These are phyloP conservation scores for Cladosporium phlei DNA, from an alignment of 2,329 filamentous ascomycete genomes.

Conservation along the genomic window DNA sequence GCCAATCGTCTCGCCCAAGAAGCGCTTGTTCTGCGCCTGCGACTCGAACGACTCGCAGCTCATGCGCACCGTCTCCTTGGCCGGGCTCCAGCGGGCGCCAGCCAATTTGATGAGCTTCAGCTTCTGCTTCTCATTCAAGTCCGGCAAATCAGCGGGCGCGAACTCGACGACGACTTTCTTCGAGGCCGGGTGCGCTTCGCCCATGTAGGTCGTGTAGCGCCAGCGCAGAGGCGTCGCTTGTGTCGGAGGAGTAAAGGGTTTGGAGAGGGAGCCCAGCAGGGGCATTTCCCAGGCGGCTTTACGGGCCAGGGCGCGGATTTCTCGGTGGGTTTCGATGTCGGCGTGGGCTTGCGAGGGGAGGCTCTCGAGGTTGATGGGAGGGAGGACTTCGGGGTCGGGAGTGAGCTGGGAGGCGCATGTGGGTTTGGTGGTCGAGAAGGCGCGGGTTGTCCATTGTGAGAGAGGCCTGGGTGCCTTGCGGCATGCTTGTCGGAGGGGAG, in stretches of 20 bases:
- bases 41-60: conserved; percentile 78
- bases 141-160: conserved; percentile 67
- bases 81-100: conserved; percentile 82
- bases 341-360: conserved; percentile 77
- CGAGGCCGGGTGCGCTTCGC: conserved; percentile 84
- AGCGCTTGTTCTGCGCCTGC: conserved; percentile 95
- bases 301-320: conserved; percentile 81
- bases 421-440: conserved; percentile 8
- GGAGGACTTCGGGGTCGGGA: conserved; percentile 12
- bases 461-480: conserved; percentile 20
- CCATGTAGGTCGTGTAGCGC: conserved; percentile 95
- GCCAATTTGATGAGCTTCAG: conserved; percentile 82
- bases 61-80: conserved; percentile 77
- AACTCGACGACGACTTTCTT: conserved; percentile 95
- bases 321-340: conserved; percentile 82
- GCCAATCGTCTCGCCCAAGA: conserved; percentile 73
- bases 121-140: conserved; percentile 62
- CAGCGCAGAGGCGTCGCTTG: conserved; percentile 73
- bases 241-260: conserved; percentile 70
- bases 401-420: conserved; percentile 15
- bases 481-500: conserved; percentile 28
- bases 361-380: conserved; percentile 45
- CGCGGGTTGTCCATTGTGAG: conserved; percentile 17
- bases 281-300: conserved; percentile 96
- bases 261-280: conserved; percentile 71